Percentiles rank a stretch among this genome's conserved stretches.
Evolutionary conservation across 75 land plant species (phyloP).

Genomic region (Cunninghamia lanceolata): DNA sequence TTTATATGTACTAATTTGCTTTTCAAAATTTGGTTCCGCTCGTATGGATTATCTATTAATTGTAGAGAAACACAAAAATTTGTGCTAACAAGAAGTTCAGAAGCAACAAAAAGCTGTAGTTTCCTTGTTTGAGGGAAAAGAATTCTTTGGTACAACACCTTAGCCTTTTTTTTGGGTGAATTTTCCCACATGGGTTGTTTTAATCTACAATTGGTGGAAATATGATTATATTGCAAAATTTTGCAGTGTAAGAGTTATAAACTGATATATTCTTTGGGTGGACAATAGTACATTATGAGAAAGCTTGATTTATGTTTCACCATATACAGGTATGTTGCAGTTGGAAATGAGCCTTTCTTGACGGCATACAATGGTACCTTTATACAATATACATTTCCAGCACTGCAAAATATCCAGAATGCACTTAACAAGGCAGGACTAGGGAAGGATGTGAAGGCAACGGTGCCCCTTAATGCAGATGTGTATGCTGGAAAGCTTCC

Average conservation of each 20-base stretch:
- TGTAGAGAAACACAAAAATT: neutral
- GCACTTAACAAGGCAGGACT: slow-evolving; percentile 59
- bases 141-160: neutral
- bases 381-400: slow-evolving; percentile 51
- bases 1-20: neutral
- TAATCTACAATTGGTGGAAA: neutral
- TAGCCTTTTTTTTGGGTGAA: neutral
- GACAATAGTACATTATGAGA: neutral
- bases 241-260: neutral
- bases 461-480: slow-evolving; percentile 77
- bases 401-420: slow-evolving; percentile 59
- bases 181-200: neutral
- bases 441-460: slow-evolving; percentile 45
- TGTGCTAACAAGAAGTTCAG: neutral
- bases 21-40: neutral
- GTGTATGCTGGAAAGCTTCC: slow-evolving; percentile 46
- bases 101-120: neutral
- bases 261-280: neutral
- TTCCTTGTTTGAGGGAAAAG: neutral
- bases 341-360: slow-evolving; percentile 81
- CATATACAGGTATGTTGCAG: slow-evolving; percentile 74
- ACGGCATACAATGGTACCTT: slow-evolving; percentile 68
- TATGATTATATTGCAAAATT: neutral
- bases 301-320: slow-evolving; percentile 3
- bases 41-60: neutral